Evolutionary conservation across 257 asterid species (phyloP), one percentile per base, ranked within the genome.

Genomic region (Solanum pennellii): DNA sequence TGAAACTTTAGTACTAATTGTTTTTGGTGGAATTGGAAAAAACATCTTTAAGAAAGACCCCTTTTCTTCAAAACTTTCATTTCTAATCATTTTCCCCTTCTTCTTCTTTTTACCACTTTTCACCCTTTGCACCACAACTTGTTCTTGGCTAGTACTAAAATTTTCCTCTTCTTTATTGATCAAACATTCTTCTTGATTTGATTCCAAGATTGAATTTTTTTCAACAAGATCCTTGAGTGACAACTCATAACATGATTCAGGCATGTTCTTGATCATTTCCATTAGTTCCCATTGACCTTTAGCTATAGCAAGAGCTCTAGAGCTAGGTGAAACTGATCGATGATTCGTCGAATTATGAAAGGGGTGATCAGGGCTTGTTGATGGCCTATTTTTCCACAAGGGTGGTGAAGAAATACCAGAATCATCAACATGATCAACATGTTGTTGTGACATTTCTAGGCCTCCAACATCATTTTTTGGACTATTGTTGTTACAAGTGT

Each of bases 211-310:
- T 45, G 5, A 20, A 9, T 76, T 89, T 42, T 92, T 91, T 87
- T 94, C 98, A 9, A 96, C 98, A 0, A 96, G 91, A 89, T 96
- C 98, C 29, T 91, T 96, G 39, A 96, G 79, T 31, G 98, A 89
- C 1, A 96, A 93, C 47, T 94, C 98, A 74, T 94, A 96, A 82
- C 91, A 90, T 0, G 96, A 89, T 73, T 94, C 98, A 9, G 98
- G 97, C 98, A 95, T 94, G 89, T 89, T 91, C 60, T 89, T 94
- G 83, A 94, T 97, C 98, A 96, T 94, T 31, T 96, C 98, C 98
- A 96, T 96, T 31, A 96, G 97, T 83, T 96, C 98, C 94, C 89
- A 88, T 89, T 93, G 96, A n/a, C 98, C 98, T 77, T 92, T 91
- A 5, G 92, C 95, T 60, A 95, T 95, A 31, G 98, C 98, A 3